These are phyloP conservation scores for Cephaloascus fragrans DNA, from an alignment of 805 yeast species.

Conservation along the genomic window DNA sequence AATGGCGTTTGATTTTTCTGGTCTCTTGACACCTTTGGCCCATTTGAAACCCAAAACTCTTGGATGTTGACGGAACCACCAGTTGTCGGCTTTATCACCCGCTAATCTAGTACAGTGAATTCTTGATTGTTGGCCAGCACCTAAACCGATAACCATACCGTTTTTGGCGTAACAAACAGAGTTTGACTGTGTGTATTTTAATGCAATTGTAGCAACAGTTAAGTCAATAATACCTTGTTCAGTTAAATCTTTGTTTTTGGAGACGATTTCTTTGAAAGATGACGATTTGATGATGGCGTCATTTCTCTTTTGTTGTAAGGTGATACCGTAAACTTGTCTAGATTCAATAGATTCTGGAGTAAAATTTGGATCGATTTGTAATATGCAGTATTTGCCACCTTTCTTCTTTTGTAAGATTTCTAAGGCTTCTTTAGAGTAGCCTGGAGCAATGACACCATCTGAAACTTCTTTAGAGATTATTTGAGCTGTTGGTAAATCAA, in stretches of 20 bases:
- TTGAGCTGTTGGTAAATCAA: slow-evolving; percentile 92
- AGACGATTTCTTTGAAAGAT: slow-evolving; percentile 85
- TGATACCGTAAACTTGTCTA: slow-evolving; percentile 93
- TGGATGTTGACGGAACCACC: slow-evolving; percentile 99
- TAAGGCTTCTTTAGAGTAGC: slow-evolving; percentile 86
- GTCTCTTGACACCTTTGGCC: slow-evolving; percentile 98
- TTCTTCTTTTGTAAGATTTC: slow-evolving; percentile 85
- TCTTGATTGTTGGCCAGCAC: slow-evolving; percentile 99
- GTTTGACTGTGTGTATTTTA: slow-evolving; percentile 97
- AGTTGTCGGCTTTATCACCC: slow-evolving; percentile 98
- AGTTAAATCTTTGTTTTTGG: slow-evolving; percentile 76
- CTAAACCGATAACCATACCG: slow-evolving; percentile 98
- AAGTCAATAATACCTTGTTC: slow-evolving; percentile 91
- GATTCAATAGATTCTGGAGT: slow-evolving; percentile 75
- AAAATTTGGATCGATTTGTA: slow-evolving; percentile 93
- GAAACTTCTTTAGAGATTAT: slow-evolving; percentile 96
- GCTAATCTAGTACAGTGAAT: slow-evolving; percentile 99
- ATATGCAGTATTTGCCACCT: slow-evolving; percentile 93
- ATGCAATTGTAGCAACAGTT: slow-evolving; percentile 94
- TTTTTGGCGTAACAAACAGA: slow-evolving; percentile 97
- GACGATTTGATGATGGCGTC: slow-evolving; percentile 91
- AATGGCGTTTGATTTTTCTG: slow-evolving; percentile 96
- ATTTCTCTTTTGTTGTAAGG: slow-evolving; percentile 93
- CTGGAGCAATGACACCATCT: slow-evolving; percentile 99
- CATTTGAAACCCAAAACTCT: slow-evolving; percentile 85